These are phyloP conservation scores for Coemansia sp. DNA, from an alignment of 192 early-diverging fungal species.

Conservation along the genomic window DNA sequence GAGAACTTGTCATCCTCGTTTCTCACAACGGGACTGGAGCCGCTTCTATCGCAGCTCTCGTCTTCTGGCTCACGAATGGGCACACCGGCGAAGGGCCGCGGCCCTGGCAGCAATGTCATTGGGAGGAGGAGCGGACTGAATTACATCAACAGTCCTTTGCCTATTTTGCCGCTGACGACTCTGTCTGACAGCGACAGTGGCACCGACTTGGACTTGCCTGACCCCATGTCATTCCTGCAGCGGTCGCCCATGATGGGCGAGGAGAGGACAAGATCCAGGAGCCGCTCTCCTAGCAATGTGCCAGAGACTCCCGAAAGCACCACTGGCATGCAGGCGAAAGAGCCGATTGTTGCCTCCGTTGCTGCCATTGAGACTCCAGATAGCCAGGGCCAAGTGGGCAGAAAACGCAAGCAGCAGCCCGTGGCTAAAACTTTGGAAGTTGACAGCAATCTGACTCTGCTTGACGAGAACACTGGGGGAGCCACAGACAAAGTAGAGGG, in stretches of 20 bases:
- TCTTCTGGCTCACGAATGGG: conserved; percentile 1
- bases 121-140: not conserved
- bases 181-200: conserved; percentile 23
- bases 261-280: not conserved
- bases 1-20: not conserved
- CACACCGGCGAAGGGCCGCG: not conserved
- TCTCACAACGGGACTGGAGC: not conserved
- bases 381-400: not conserved
- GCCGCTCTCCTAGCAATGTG: not conserved
- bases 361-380: not conserved
- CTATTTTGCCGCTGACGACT: not conserved
- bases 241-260: not conserved
- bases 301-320: not conserved
- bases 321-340: not conserved
- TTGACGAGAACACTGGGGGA: not conserved
- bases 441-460: not conserved
- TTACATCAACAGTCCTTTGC: not conserved
- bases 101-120: not conserved
- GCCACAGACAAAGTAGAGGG: not conserved
- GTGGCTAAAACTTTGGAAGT: not conserved
- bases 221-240: conserved; percentile 26
- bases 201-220: conserved; percentile 42
- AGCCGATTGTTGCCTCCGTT: not conserved
- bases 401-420: not conserved
- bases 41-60: not conserved